Conservation (phyloP, 1,284 basidiomycete genomes). For the Cryptococcus hybrid region DNA sequence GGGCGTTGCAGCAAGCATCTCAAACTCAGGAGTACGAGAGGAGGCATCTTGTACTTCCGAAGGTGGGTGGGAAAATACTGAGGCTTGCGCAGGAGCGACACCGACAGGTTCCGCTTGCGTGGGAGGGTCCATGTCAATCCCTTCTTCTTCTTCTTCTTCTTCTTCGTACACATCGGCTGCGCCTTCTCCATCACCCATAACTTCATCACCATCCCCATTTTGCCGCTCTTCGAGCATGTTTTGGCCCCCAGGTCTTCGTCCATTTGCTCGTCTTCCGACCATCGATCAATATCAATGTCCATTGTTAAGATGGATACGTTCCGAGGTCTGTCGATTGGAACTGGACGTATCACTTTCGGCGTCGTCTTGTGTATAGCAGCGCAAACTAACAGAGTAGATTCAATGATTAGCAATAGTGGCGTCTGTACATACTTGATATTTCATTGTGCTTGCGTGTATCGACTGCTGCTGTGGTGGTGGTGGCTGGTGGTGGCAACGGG, state of each 20-base stretch:
- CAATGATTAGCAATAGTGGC: too few relatives aligned
- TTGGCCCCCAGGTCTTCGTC: slow-evolving; percentile 6
- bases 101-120: background rate
- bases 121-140: slow-evolving; percentile 6
- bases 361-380: too few relatives aligned
- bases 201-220: slow-evolving; percentile 10
- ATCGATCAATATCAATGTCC: slow-evolving; percentile 7
- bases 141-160: background rate
- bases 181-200: slow-evolving; percentile 8
- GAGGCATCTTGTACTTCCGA: background rate
- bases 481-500: too few relatives aligned
- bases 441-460: too few relatives aligned
- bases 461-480: too few relatives aligned
- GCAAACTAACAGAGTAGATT: too few relatives aligned
- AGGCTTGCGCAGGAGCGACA: background rate
- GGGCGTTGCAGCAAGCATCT: background rate
- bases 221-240: background rate
- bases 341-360: too few relatives aligned
- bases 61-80: background rate
- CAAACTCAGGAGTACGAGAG: background rate
- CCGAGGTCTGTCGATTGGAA: too few relatives aligned
- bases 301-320: background rate
- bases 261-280: slow-evolving; percentile 11
- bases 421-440: too few relatives aligned
- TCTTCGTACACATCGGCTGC: slow-evolving; percentile 7